Conservation (phyloP, 2,329 filamentous ascomycete species). For the Ilyonectria mors-panacis region DNA sequence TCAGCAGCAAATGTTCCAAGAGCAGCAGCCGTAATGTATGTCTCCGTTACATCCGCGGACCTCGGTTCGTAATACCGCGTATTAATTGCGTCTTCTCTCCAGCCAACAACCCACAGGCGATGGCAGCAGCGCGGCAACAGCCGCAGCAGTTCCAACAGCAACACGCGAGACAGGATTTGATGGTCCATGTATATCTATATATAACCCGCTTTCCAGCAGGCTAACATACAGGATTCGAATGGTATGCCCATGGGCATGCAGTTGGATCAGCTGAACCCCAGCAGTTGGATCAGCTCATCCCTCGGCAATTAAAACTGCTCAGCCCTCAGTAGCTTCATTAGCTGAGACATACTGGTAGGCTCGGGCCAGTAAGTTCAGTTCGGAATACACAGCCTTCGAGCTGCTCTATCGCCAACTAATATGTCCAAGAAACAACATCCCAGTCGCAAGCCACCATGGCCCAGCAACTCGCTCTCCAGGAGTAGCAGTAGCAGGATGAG, state of each 20-base stretch:
- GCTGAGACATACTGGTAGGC: constrained; percentile 59
- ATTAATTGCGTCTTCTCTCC: constrained; percentile 30
- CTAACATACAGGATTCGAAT: constrained; percentile 62
- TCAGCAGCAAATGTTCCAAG: constrained; percentile 71
- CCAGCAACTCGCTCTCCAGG: constrained; percentile 58
- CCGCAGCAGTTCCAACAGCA: constrained; percentile 72
- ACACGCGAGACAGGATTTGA: constrained; percentile 66
- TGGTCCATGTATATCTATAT: constrained; percentile 58
- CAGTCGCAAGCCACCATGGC: constrained; percentile 59
- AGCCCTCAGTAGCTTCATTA: constrained; percentile 67
- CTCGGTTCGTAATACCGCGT: constrained; percentile 11
- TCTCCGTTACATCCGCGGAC: constrained; percentile 25
- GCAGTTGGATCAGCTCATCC: too few relatives aligned
- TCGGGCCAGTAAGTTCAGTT: constrained; percentile 58
- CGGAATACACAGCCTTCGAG: constrained; percentile 4
- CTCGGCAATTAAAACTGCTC: constrained; percentile 48
- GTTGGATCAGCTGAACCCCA: constrained; percentile 55
- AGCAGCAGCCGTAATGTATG: constrained; percentile 61
- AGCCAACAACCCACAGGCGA: constrained; percentile 56
- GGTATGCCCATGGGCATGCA: constrained; percentile 70
- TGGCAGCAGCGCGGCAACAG: constrained; percentile 66
- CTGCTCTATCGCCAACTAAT: constrained; percentile 31
- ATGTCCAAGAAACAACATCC: constrained; percentile 46
- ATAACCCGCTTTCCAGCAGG: constrained; percentile 63
- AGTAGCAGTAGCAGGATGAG: constrained; percentile 50